Evolutionary conservation across 2,329 filamentous ascomycete genomes (phyloP), one percentile per base, ranked within the genome.

Genomic region (Chaetomiaceae sp.): DNA sequence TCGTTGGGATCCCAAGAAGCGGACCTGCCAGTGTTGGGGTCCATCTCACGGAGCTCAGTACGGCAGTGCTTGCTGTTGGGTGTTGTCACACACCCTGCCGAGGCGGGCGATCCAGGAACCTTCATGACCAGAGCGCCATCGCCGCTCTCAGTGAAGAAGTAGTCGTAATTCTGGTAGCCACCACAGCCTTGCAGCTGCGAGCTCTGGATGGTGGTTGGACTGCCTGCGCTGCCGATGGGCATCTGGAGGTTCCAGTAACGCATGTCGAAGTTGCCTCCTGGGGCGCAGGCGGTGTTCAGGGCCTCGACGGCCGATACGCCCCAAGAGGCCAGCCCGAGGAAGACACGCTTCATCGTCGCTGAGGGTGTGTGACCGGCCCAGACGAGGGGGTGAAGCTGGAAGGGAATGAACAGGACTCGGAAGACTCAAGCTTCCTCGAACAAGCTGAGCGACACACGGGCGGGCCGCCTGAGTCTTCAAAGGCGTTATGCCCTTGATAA

Each of bases 1-100:
- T 38, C 16, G 16, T 34, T 25, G 13, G 45, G 45, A 8, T 42
- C 30, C 45, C 45, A 48, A 2, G 37, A 35, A 8, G 30, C 27
- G 1, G 21, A n/a, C 5, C 25, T 21, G 25, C 37, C 44, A 2
- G 25, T 48, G 35, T 33, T 38, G 17, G 44, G 44, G 19, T 48
- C 27, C 10, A 48, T 10, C 19, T 48, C 45, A 8, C 38, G 45
- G 5, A 48, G 45, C 30, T 48, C 45, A 10, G 37, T 48, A 4
- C 45, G 37, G 45, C 45, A 48, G 38, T 48, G 45, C 45, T 42
- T 34, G 38, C 45, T 48, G 38, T 48, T 41, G 13, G 45, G 27
- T 10, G 45, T 48, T 12, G 45, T 48, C 19, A 48, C 45, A 17
- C 45, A 48, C 6, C 38, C 37, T 19, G 45, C 37, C 4, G 45